These are phyloP conservation scores for Coemansia asiatica DNA, from an alignment of 192 early-diverging fungal species.

Conservation along the genomic window DNA sequence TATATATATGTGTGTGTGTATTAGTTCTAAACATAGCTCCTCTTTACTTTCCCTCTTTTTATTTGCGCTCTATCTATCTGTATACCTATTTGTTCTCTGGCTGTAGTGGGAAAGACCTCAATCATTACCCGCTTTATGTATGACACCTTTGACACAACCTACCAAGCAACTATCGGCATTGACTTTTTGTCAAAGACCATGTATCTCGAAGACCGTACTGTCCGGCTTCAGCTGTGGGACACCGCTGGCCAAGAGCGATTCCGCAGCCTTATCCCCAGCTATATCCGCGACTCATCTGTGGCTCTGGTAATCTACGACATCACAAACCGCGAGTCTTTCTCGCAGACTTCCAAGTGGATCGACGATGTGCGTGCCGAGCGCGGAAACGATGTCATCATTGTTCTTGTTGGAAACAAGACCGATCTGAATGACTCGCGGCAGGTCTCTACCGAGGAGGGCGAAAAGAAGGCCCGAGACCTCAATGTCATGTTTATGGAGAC, in stretches of 20 bases:
- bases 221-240: slow-evolving; percentile 99
- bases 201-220: slow-evolving; percentile 97
- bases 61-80: not conserved
- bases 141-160: slow-evolving; percentile 99
- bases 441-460: slow-evolving; percentile 96
- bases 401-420: slow-evolving; percentile 98
- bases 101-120: slow-evolving; percentile 94
- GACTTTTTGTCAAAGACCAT: slow-evolving; percentile 99
- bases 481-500: slow-evolving; percentile 99
- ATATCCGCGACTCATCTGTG: slow-evolving; percentile 97
- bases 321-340: slow-evolving; percentile 94
- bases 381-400: slow-evolving; percentile 97
- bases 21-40: no score
- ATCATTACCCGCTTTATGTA: slow-evolving; percentile 99
- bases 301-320: slow-evolving; percentile 98
- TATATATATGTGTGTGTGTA: no score
- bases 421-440: slow-evolving; percentile 94
- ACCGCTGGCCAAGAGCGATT: slow-evolving; percentile 99
- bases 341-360: slow-evolving; percentile 97
- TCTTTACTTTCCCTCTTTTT: not conserved
- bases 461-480: slow-evolving; percentile 94
- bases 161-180: slow-evolving; percentile 97
- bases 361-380: slow-evolving; percentile 98
- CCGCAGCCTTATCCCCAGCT: slow-evolving; percentile 94
- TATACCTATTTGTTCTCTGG: not conserved